Evolutionary conservation across 306 rosid species (phyloP).

Genomic region (Comarum palustre): DNA sequence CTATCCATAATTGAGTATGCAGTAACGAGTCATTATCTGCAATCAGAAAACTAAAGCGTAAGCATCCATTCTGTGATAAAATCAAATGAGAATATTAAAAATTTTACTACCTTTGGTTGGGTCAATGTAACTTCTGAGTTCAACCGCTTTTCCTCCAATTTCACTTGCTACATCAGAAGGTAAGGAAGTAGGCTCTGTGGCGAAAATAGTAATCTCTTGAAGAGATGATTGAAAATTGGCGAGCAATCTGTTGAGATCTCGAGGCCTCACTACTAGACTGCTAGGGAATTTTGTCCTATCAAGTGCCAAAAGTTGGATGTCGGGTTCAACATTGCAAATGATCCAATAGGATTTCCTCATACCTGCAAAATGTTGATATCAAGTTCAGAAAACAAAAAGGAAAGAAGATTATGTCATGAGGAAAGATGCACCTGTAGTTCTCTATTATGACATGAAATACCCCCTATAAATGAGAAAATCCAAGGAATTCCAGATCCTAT

Average conservation of each 20-base stretch:
- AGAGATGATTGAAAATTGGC: constrained; percentile 88
- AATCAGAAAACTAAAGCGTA: constrained; percentile 23
- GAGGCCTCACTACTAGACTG: constrained; percentile 81
- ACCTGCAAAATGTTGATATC: constrained; percentile 52
- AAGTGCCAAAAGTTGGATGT: constrained; percentile 77
- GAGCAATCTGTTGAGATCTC: constrained; percentile 79
- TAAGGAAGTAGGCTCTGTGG: constrained; percentile 71
- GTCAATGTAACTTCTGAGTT: constrained; percentile 86
- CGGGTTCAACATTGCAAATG: constrained; percentile 86
- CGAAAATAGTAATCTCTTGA: constrained; percentile 87
- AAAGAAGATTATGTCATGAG: neutral
- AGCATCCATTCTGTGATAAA: constrained; percentile 17
- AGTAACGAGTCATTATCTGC: constrained; percentile 74
- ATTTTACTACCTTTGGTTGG: constrained; percentile 75
- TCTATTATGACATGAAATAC: neutral
- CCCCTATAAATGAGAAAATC: neutral
- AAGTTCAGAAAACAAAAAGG: neutral
- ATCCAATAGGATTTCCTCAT: constrained; percentile 81
- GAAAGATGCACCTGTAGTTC: neutral
- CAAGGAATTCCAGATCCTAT: neutral
- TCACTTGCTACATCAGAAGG: constrained; percentile 74
- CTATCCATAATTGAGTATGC: constrained; percentile 96
- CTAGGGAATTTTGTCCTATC: constrained; percentile 78
- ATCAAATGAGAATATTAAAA: constrained; percentile 10
- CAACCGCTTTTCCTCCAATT: constrained; percentile 90